A percentile compares a stretch with the other conserved stretches of the same genome.
These are phyloP conservation scores for Moniliophthora roreri DNA, from an alignment of 1,284 basidiomycete species.

Conservation along the genomic window DNA sequence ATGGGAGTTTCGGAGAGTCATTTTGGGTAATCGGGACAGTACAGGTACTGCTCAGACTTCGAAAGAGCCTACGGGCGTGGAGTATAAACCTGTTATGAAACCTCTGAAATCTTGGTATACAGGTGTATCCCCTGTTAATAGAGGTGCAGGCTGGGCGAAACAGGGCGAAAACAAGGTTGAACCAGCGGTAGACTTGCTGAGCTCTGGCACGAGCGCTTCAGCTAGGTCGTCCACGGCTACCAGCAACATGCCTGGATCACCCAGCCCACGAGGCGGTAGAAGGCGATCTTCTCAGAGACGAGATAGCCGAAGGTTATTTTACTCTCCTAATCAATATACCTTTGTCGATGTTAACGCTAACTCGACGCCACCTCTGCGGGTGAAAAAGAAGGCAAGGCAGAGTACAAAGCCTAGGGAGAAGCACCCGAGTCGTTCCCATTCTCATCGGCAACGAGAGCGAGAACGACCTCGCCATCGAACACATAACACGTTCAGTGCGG, in stretches of 20 bases:
- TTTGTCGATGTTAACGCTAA: constrained; percentile 6
- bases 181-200: constrained; percentile 11
- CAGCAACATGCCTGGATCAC: constrained; percentile 1
- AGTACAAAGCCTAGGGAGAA: not conserved
- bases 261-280: not conserved
- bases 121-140: constrained; percentile 1
- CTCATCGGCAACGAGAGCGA: not conserved
- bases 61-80: constrained; percentile 3
- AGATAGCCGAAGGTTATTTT: constrained; percentile 9
- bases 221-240: constrained; percentile 10
- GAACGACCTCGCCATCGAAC: not conserved
- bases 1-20: constrained; percentile 2
- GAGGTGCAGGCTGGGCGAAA: not conserved
- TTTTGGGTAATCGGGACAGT: not conserved
- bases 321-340: constrained; percentile 6
- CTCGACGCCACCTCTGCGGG: constrained; percentile 5
- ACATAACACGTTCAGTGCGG: no score
- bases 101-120: constrained; percentile 14
- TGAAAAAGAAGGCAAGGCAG: not conserved
- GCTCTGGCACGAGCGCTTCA: constrained; percentile 7
- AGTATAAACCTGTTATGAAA: constrained; percentile 12
- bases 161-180: not conserved
- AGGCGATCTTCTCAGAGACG: constrained; percentile 7
- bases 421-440: not conserved
- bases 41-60: not conserved